Evolutionary conservation across 176 grass and related monocot species (phyloP), one percentile per base, ranked within the genome.

Genomic region (Pontederia crassipes): DNA sequence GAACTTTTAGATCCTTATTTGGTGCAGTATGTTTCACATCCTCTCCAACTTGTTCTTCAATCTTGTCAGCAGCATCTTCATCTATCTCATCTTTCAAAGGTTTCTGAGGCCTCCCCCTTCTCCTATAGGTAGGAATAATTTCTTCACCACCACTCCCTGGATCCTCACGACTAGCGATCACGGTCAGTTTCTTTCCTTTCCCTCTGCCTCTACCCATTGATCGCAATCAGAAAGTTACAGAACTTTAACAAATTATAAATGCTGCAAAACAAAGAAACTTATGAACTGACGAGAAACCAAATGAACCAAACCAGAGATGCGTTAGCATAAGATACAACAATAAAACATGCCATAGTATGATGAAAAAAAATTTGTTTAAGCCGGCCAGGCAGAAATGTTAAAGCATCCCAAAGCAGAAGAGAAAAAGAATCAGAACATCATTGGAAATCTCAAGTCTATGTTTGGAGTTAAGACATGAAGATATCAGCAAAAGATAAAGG

Each of bases 191-290:
- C 65, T 83, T 92, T 17, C 67, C 79, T 59, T 82, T 97, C 15
- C 84, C 82, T 60, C 79, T 82, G 20, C 75, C 72, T 74, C 87
- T 88, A 11, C 93, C 93, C 93, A 97, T 96, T 55, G 26, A 27
- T 18, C 61, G 46, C 11, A 48, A 50, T 47, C 62, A 65, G 62
- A 11, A 49, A 50, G 2, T 27, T 8, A 58, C 20, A 58, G 10
- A 3, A 64, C 40, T 49, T 12, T 13, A 20, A 65, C 9, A 49
- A 64, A 40, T 64, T 18, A 26, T 48, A 12, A 20, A 24, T 20
- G 10, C 61, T 64, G 61, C 61, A 49, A 49, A 64, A 13, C 9
- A 49, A 24, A 49, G 14, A 32, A 7, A 12, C 17, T 12, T 6
- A 11, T 27, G 45, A 10, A 49, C 8, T 46, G 17, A 64, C 16